Evolutionary conservation across 169 alveolate genomes (phyloP).

Genomic region (Plasmodium vivax): DNA sequence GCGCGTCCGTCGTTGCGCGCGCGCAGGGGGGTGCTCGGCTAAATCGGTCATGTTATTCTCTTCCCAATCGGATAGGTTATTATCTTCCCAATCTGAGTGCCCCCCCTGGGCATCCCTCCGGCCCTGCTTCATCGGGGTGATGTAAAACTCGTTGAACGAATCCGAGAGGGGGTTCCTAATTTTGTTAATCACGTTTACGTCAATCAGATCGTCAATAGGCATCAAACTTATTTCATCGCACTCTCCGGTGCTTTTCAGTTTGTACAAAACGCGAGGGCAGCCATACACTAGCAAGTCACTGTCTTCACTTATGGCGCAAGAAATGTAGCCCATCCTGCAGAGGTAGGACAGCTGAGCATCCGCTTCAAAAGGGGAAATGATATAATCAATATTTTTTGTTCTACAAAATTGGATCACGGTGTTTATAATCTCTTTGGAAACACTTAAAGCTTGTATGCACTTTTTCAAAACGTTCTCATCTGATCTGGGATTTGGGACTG

Average conservation of each 20-base stretch:
- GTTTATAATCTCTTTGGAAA: constrained; percentile 82
- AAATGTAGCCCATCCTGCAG: constrained; percentile 91
- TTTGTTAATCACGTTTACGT: constrained; percentile 56
- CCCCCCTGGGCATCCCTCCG: neutral
- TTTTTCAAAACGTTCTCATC: constrained; percentile 79
- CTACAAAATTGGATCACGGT: constrained; percentile 79
- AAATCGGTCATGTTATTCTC: neutral
- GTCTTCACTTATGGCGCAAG: constrained; percentile 93
- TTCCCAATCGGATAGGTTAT: neutral
- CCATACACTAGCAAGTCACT: constrained; percentile 96
- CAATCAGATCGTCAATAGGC: constrained; percentile 66
- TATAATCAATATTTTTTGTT: constrained; percentile 85
- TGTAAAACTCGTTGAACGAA: constrained; percentile 30
- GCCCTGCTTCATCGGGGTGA: constrained; percentile 32
- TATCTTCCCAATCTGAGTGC: neutral
- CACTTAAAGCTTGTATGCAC: constrained; percentile 85
- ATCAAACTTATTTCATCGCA: constrained; percentile 78
- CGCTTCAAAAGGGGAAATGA: constrained; percentile 99
- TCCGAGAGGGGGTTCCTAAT: constrained; percentile 42
- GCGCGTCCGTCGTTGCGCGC: neutral
- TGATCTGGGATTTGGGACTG: constrained; percentile 48
- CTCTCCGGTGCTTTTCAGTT: constrained; percentile 83
- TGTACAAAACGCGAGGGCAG: constrained; percentile 90
- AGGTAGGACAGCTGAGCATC: constrained; percentile 98
- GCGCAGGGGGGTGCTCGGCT: neutral